Conservation (phyloP, 441 rosid species). For the Syzygium syzygioides region DNA sequence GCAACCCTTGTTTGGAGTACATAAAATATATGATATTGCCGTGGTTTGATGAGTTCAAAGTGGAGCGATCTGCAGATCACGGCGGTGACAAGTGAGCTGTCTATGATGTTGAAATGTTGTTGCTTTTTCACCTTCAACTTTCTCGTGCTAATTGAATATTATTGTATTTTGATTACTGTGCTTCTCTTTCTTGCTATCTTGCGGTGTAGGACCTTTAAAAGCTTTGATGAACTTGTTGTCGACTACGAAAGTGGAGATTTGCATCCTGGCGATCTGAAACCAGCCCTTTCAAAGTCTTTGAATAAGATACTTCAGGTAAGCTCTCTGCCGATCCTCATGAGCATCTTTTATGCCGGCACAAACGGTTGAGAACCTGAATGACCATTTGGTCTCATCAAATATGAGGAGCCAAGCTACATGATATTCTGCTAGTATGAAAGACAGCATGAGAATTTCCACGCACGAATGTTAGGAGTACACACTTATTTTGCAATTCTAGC, state of each 20-base stretch:
- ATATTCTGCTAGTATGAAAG: no score
- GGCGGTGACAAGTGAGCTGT: conserved; percentile 77
- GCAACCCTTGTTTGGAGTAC: conserved; percentile 91
- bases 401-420: no score
- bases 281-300: conserved; percentile 56
- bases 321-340: background rate
- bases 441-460: no score
- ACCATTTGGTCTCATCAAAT: no score
- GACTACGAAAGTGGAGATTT: conserved; percentile 54
- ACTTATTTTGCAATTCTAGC: no score
- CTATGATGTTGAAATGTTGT: background rate
- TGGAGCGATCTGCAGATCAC: conserved; percentile 16
- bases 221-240: conserved; percentile 55
- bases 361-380: no score
- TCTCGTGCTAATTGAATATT: background rate
- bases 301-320: conserved; percentile 74
- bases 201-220: conserved; percentile 41
- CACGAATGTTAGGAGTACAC: no score
- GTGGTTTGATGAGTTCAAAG: conserved; percentile 50
- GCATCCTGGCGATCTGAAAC: conserved; percentile 79
- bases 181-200: background rate
- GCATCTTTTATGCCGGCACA: no score
- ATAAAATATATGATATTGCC: conserved; percentile 61
- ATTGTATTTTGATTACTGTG: background rate
- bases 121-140: background rate